Base-by-base conservation (phyloP, 306 rosid genomes). In the Pyrus betulifolia region DNA sequence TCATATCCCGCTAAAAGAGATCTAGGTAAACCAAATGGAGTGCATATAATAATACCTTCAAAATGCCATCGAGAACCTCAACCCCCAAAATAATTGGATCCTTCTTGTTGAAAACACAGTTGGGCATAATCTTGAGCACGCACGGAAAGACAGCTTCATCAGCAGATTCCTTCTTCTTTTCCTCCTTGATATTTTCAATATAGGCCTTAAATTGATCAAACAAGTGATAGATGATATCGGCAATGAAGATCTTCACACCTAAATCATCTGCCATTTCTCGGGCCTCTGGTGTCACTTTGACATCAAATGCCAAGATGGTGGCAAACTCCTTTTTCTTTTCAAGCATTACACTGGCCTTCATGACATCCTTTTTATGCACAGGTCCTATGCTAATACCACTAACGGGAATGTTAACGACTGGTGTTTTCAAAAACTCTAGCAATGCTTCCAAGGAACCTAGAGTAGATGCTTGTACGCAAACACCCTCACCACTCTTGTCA, bases 21-120 rank as follows among this genome's bases (percentile, higher is more conserved):
- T 54, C 4, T 55, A 31, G 19, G 69, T 23, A 33, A 73, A 62
- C 35, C 33, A 74, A 75, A 60, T 28, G 11, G 8, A 61, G 5
- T 22, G 7, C 30, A 76, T 69, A 40, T 21, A 57, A 72, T 69
- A 14, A 44, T 88, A 95, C 99, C 99, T 92, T 95, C 8, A 85
- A 80, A 79, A 92, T 91, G 85, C 97, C 99, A 63, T 95, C 99
- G 62, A 91, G 85, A 44, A 95, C 81, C 81, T 92, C 97, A 74
- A 95, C 97, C 75, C 99, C 99, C 91, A 95, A 88, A 78, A 95
- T 87, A 84, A 95, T 95, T 3, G 99, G 99, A 83, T 95, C 99
- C 87, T 92, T 95, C 86, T 92, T 95, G 85, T 91, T 92, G 91
- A 95, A 95, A 79, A 91, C 74, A 65, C 96, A 95, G 73, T 90